phyloP scores from a whole-genome alignment of 805 yeast genomes.

The Kodamaea lidongshanica region DNA sequence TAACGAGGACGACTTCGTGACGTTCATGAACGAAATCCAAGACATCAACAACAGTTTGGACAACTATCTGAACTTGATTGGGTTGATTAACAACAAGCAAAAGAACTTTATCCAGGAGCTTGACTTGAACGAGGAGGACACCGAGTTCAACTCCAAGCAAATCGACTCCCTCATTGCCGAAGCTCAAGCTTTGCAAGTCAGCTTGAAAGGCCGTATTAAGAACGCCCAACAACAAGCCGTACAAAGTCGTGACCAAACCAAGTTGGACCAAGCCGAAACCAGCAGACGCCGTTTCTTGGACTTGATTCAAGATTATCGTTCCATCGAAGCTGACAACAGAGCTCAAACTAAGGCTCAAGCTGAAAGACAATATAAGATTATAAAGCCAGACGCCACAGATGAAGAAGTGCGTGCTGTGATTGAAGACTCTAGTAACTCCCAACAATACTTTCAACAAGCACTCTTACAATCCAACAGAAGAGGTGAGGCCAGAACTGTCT shows the following conservation, averaged over 20 bases:
- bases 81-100: constrained; percentile 36
- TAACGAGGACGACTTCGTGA: constrained; percentile 37
- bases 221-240: constrained; percentile 64
- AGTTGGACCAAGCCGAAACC: constrained; percentile 85
- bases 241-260: constrained; percentile 58
- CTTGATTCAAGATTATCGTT: constrained; percentile 79
- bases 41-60: constrained; percentile 39
- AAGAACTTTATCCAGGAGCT: constrained; percentile 36
- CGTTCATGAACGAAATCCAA: constrained; percentile 40
- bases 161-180: constrained; percentile 73
- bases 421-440: constrained; percentile 68
- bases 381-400: constrained; percentile 78
- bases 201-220: constrained; percentile 72
- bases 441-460: constrained; percentile 93
- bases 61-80: constrained; percentile 34
- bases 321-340: constrained; percentile 79
- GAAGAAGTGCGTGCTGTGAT: constrained; percentile 81
- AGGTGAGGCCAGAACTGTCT: constrained; percentile 92
- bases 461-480: constrained; percentile 78
- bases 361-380: constrained; percentile 86
- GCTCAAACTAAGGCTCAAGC: constrained; percentile 83
- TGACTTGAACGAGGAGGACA: constrained; percentile 38
- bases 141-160: constrained; percentile 62
- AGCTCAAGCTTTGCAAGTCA: constrained; percentile 69
- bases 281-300: constrained; percentile 79